A percentile compares a stretch with the other conserved stretches of the same genome.
These are phyloP conservation scores for Rosa persica DNA, from an alignment of 306 rosid genomes.

Conservation along the genomic window DNA sequence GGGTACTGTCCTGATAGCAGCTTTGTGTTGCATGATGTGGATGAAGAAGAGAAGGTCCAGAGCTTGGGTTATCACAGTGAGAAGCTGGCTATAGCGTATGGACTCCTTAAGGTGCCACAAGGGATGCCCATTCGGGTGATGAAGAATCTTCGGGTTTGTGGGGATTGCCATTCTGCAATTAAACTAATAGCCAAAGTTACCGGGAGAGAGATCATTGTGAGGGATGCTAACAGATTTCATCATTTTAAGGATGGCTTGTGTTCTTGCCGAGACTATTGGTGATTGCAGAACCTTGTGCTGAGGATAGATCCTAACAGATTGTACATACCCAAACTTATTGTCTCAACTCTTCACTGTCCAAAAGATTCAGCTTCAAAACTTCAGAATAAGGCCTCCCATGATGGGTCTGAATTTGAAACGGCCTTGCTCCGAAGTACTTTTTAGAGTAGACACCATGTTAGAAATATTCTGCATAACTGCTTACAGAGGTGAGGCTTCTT, in stretches of 20 bases:
- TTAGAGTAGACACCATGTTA: background rate
- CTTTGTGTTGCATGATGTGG: constrained; percentile 76
- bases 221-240: constrained; percentile 77
- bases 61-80: constrained; percentile 71
- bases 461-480: background rate
- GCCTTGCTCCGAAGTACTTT: background rate
- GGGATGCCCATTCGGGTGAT: constrained; percentile 64
- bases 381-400: background rate
- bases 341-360: background rate
- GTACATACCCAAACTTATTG: background rate
- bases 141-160: constrained; percentile 80
- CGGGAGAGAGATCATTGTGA: constrained; percentile 68
- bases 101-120: constrained; percentile 63
- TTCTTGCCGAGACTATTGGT: constrained; percentile 79
- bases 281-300: constrained; percentile 20
- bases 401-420: background rate
- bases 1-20: constrained; percentile 73
- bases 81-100: constrained; percentile 68
- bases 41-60: constrained; percentile 72
- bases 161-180: constrained; percentile 74
- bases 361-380: constrained; percentile 4
- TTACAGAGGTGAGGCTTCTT: background rate
- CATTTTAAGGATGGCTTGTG: constrained; percentile 69
- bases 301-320: constrained; percentile 8
- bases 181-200: constrained; percentile 67